Evolutionary conservation across 169 alveolate genomes (phyloP).

Genomic region (Eimeria sp.): DNA sequence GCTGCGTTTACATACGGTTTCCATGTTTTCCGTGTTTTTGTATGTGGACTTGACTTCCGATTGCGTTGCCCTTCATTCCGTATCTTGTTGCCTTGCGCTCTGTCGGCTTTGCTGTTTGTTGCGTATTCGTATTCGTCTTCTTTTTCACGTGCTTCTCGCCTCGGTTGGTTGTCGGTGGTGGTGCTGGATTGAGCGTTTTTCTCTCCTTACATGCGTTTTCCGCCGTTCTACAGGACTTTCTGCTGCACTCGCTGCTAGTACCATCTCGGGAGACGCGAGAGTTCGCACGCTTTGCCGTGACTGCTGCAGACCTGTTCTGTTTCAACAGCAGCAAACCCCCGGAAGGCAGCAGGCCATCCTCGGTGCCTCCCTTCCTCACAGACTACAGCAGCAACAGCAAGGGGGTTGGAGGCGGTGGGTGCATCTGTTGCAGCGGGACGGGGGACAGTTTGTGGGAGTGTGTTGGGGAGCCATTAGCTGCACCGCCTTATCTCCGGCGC

Average conservation of each 20-base stretch:
- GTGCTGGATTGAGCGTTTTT: not conserved
- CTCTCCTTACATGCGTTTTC: not conserved
- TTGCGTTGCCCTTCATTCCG: too few relatives aligned
- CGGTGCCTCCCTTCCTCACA: constrained; percentile 57
- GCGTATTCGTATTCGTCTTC: too few relatives aligned
- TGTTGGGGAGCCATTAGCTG: constrained; percentile 73
- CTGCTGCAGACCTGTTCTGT: constrained; percentile 45
- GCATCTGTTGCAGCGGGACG: not conserved
- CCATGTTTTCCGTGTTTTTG: not conserved
- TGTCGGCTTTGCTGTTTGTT: too few relatives aligned
- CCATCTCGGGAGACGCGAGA: constrained; percentile 82
- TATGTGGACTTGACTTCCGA: not conserved
- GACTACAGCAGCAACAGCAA: constrained; percentile 12
- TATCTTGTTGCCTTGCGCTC: too few relatives aligned
- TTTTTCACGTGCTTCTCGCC: not conserved
- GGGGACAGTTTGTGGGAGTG: constrained; percentile 72
- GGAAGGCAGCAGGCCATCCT: constrained; percentile 41
- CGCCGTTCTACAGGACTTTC: not conserved
- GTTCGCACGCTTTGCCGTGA: constrained; percentile 72
- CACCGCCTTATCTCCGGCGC: constrained; percentile 53
- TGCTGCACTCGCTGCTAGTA: constrained; percentile 1
- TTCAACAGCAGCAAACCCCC: constrained; percentile 73
- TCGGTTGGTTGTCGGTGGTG: not conserved
- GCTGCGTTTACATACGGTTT: not conserved
- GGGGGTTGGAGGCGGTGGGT: not conserved